These are phyloP conservation scores for Gossypium australe DNA, from an alignment of 345 rosid species.

Conservation along the genomic window DNA sequence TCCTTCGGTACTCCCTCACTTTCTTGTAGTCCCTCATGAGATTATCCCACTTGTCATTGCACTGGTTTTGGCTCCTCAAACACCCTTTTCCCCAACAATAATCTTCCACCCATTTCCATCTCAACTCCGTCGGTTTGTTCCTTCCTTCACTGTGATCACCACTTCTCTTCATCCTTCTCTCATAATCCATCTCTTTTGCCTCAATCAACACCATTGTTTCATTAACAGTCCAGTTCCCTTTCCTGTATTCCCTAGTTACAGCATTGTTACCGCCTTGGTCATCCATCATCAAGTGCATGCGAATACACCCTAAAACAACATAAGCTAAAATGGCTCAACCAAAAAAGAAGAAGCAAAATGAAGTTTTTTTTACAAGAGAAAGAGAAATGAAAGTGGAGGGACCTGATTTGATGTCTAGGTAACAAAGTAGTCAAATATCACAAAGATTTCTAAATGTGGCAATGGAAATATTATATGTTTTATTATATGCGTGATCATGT, in stretches of 20 bases:
- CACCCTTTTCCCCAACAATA: conserved; percentile 76
- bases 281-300: conserved; percentile 39
- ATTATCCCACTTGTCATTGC: conserved; percentile 98
- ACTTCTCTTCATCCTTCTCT: conserved; percentile 63
- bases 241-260: conserved; percentile 68
- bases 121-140: conserved; percentile 58
- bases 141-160: conserved; percentile 32
- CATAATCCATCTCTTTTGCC: conserved; percentile 86
- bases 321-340: background rate
- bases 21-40: conserved; percentile 95
- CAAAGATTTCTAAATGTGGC: background rate
- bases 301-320: background rate
- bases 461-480: background rate
- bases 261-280: conserved; percentile 41
- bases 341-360: conserved; percentile 1
- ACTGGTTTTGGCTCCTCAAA: conserved; percentile 84
- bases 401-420: conserved; percentile 4
- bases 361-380: background rate
- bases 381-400: background rate
- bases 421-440: conserved; percentile 9
- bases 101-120: conserved; percentile 98
- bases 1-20: conserved; percentile 58
- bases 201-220: conserved; percentile 84
- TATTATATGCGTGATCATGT: too few species aligned
- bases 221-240: conserved; percentile 76